These are phyloP conservation scores for Fusarium drepaniforme DNA, from an alignment of 2,329 filamentous ascomycete genomes.

Conservation along the genomic window DNA sequence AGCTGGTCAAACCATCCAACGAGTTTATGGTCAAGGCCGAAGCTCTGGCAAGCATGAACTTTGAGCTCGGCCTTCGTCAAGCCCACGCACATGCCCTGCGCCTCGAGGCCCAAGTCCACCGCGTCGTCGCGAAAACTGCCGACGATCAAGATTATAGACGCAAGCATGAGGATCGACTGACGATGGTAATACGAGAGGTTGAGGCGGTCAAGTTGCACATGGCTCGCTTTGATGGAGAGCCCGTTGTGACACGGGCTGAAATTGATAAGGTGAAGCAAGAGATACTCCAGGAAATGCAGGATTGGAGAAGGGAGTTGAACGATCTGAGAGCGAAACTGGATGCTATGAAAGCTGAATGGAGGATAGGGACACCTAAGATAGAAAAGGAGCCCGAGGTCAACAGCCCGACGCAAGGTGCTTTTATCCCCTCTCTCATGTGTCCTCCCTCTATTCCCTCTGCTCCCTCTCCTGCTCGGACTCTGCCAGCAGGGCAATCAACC, in stretches of 20 bases:
- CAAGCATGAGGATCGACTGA: slow-evolving; percentile 42
- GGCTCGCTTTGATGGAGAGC: slow-evolving; percentile 16
- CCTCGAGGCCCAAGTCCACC: slow-evolving; percentile 46
- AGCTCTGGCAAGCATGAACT: slow-evolving; percentile 51
- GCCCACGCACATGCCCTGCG: slow-evolving; percentile 44
- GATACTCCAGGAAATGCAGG: slow-evolving; percentile 26
- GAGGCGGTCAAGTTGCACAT: slow-evolving; percentile 46
- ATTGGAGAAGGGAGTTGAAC: slow-evolving; percentile 40
- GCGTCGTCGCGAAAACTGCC: slow-evolving; percentile 42
- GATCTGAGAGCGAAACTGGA: slow-evolving; percentile 40
- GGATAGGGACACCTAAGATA: too few relatives aligned
- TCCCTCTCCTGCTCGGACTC: not conserved
- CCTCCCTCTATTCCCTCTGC: not conserved
- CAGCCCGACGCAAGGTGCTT: too few relatives aligned
- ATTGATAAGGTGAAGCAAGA: slow-evolving; percentile 38
- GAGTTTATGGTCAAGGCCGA: slow-evolving; percentile 45
- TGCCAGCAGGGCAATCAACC: not conserved
- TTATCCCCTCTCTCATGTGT: too few relatives aligned
- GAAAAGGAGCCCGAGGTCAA: too few relatives aligned
- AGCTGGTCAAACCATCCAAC: too few relatives aligned
- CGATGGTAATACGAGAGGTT: slow-evolving; percentile 47
- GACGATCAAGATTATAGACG: slow-evolving; percentile 46
- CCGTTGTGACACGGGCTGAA: slow-evolving; percentile 20
- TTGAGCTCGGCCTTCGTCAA: slow-evolving; percentile 51
- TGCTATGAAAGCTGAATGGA: slow-evolving; percentile 14